These are phyloP conservation scores for Trametes gibbosa DNA, from an alignment of 768 basidiomycete genomes.

Conservation along the genomic window DNA sequence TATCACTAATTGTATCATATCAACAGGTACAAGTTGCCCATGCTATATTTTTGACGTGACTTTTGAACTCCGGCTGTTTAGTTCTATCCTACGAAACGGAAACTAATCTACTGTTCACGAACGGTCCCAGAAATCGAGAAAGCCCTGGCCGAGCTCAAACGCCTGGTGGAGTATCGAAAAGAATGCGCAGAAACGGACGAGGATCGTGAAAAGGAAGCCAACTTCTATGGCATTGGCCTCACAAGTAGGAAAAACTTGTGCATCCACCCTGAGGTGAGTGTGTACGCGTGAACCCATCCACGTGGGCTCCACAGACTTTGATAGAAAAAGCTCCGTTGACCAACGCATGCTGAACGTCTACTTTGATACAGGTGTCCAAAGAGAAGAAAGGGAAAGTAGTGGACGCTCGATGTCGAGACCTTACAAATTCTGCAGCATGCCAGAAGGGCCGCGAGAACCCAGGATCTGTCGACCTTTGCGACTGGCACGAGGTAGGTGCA, in stretches of 20 bases:
- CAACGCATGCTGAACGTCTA: slow-evolving; percentile 1
- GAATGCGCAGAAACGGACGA: slow-evolving; percentile 70
- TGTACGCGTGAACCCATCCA: background rate
- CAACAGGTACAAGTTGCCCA: slow-evolving; percentile 64
- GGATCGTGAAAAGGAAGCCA: slow-evolving; percentile 71
- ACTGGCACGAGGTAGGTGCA: slow-evolving; percentile 84
- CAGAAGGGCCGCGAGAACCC: slow-evolving; percentile 85
- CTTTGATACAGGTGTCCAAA: slow-evolving; percentile 68
- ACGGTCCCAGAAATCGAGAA: slow-evolving; percentile 99
- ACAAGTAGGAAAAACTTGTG: slow-evolving; percentile 97
- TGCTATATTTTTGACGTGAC: background rate
- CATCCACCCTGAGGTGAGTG: slow-evolving; percentile 85
- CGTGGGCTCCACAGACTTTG: background rate
- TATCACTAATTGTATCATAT: slow-evolving; percentile 95
- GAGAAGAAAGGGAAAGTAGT: slow-evolving; percentile 99
- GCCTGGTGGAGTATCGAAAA: slow-evolving; percentile 87
- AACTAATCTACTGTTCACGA: slow-evolving; percentile 97
- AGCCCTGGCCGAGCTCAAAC: slow-evolving; percentile 90
- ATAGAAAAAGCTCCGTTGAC: background rate
- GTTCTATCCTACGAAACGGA: slow-evolving; percentile 91
- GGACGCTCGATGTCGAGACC: slow-evolving; percentile 93
- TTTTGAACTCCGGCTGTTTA: slow-evolving; percentile 32
- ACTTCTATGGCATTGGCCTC: slow-evolving; percentile 85
- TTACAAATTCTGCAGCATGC: slow-evolving; percentile 81
- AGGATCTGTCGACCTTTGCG: slow-evolving; percentile 87